Evolutionary conservation across 768 basidiomycete genomes (phyloP).

Genomic region (Lyophyllum decastes): DNA sequence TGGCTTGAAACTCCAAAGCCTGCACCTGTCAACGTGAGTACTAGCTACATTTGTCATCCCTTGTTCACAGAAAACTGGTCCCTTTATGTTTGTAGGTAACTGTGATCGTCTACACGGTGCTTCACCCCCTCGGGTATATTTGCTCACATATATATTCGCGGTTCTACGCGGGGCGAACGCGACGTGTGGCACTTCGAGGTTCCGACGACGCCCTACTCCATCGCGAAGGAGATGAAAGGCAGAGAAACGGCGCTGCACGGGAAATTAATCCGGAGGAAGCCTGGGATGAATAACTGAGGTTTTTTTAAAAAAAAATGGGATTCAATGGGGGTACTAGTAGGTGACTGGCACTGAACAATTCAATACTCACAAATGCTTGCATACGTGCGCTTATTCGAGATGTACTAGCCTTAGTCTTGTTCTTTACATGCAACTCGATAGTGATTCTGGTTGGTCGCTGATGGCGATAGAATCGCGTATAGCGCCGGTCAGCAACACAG

Average conservation of each 20-base stretch:
- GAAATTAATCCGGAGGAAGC: conserved; percentile 21
- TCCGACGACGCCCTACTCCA: conserved; percentile 20
- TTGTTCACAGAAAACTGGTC: not conserved
- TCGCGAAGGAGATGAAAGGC: conserved; percentile 5
- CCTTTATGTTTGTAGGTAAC: conserved; percentile 44
- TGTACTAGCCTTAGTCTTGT: too few relatives aligned
- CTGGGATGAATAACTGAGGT: conserved; percentile 19
- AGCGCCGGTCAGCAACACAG: too few relatives aligned
- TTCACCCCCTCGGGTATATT: conserved; percentile 66
- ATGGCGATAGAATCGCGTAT: too few relatives aligned
- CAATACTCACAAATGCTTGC: too few relatives aligned
- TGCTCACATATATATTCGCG: conserved; percentile 41
- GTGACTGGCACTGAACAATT: too few relatives aligned
- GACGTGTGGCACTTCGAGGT: conserved; percentile 21
- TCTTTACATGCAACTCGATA: too few relatives aligned
- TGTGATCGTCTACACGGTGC: conserved; percentile 59
- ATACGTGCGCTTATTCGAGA: too few relatives aligned
- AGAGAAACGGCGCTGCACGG: conserved; percentile 6
- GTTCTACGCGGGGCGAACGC: conserved; percentile 20
- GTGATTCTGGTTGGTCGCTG: too few relatives aligned
- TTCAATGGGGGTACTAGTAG: too few relatives aligned
- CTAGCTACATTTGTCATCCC: not conserved
- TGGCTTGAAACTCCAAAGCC: conserved; percentile 67
- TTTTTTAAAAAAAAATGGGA: too few relatives aligned
- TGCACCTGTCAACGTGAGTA: conserved; percentile 62